Evolutionary conservation across 129 eudicot species (phyloP).

Genomic region (Saposhnikovia divaricata): DNA sequence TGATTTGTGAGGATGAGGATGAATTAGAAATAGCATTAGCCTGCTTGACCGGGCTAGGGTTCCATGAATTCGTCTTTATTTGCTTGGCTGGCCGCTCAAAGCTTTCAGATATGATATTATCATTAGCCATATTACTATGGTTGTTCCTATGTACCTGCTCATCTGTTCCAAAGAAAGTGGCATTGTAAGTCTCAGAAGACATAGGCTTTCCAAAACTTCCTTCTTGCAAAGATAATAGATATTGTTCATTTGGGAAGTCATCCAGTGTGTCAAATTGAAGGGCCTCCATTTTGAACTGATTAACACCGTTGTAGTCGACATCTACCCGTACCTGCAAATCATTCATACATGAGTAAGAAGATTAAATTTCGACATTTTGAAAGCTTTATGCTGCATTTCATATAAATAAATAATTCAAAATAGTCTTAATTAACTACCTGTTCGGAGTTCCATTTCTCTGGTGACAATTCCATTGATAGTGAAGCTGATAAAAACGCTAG

Average conservation of each 20-base stretch:
- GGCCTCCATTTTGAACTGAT: constrained; percentile 7
- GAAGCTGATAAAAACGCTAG: not conserved
- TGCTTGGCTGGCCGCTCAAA: constrained; percentile 11
- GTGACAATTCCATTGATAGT: constrained; percentile 7
- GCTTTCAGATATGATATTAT: not conserved
- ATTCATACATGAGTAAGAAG: not conserved
- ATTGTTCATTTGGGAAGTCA: constrained; percentile 5
- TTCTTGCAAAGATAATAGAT: not conserved
- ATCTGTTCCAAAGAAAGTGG: not conserved
- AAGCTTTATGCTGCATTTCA: not conserved
- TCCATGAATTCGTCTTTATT: constrained; percentile 1
- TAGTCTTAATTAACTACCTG: not conserved
- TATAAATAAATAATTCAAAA: not conserved
- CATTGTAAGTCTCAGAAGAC: constrained; percentile 8
- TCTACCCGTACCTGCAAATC: constrained; percentile 8
- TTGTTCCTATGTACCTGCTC: not conserved
- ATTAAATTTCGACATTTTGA: not conserved
- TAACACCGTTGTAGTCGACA: not conserved
- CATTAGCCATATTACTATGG: not conserved
- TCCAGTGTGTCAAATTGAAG: constrained; percentile 13
- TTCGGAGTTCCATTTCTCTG: constrained; percentile 16
- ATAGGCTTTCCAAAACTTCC: constrained; percentile 1
- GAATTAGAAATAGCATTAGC: not conserved
- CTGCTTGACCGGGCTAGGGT: not conserved
- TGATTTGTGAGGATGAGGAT: constrained; percentile 13